Evolutionary conservation across 345 rosid species (phyloP).

Genomic region (Melaleuca quinquenervia): DNA sequence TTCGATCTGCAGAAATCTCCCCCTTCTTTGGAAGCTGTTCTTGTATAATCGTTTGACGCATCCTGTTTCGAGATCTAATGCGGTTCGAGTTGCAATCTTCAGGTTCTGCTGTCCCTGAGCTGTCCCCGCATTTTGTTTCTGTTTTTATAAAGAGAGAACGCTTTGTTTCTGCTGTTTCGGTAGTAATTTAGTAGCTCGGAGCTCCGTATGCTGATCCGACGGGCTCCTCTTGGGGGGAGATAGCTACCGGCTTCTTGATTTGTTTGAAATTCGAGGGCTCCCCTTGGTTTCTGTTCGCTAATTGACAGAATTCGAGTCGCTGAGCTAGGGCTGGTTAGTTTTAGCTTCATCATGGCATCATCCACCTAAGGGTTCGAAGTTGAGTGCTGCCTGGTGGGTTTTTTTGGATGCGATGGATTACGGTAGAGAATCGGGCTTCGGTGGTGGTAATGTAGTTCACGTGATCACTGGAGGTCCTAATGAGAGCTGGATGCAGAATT

Average conservation of each 20-base stretch:
- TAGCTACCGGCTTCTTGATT: background rate
- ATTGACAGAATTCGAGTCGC: background rate
- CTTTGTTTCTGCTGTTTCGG: background rate
- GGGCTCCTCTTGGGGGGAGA: background rate
- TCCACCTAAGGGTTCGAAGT: background rate
- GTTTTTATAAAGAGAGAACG: background rate
- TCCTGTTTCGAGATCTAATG: background rate
- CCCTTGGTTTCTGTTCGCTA: background rate
- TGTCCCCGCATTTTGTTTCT: background rate
- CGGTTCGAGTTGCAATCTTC: background rate
- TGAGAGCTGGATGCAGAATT: background rate
- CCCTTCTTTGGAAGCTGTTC: background rate
- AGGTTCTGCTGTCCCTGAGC: background rate
- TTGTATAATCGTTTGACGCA: background rate
- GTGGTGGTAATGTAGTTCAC: slow-evolving; percentile 39
- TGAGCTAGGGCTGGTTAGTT: background rate
- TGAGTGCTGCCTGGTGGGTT: background rate
- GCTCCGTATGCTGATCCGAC: background rate
- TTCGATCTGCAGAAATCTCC: background rate
- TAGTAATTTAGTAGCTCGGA: background rate
- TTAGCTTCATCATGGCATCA: background rate
- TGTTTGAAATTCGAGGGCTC: background rate
- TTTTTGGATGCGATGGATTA: slow-evolving; percentile 29
- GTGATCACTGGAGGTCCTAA: slow-evolving; percentile 13
- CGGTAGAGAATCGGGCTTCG: slow-evolving; percentile 25